Percentiles rank a stretch among this genome's conserved stretches.
Evolutionary conservation across 1,139 yeast genomes (phyloP).

Genomic region (Petasospora rhodanensis): DNA sequence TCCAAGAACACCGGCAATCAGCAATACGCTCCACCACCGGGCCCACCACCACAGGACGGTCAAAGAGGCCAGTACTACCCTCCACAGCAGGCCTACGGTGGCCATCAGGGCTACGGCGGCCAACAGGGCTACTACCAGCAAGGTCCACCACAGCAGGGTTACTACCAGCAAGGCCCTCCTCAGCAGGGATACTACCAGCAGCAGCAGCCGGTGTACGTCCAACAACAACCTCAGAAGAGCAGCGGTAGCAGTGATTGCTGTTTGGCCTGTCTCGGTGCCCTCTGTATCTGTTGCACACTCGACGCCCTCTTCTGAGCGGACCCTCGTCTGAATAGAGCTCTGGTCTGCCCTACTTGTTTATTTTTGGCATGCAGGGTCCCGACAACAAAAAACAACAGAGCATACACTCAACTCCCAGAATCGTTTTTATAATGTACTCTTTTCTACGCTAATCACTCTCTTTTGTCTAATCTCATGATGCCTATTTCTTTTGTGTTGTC

Average conservation of each 20-base stretch:
- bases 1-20: conserved; percentile 5
- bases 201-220: conserved; percentile 66
- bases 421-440: too few species aligned
- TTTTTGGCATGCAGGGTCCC: too few species aligned
- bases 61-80: conserved; percentile 17
- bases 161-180: conserved; percentile 30
- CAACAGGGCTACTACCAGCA: conserved; percentile 16
- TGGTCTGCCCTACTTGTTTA: too few species aligned
- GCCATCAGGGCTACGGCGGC: conserved; percentile 16
- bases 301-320: conserved; percentile 52
- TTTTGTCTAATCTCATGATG: neutral
- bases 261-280: conserved; percentile 66
- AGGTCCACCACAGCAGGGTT: conserved; percentile 27
- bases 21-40: conserved; percentile 20
- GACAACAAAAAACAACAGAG: too few species aligned
- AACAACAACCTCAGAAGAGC: conserved; percentile 43
- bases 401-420: too few species aligned
- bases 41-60: conserved; percentile 24
- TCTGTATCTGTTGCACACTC: conserved; percentile 71
- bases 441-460: neutral
- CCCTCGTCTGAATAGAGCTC: neutral
- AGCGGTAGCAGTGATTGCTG: conserved; percentile 46
- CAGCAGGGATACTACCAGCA: conserved; percentile 44
- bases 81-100: conserved; percentile 27
- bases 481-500: neutral